These are phyloP conservation scores for Lactarius hengduanensis DNA, from an alignment of 768 basidiomycete genomes.

Conservation along the genomic window DNA sequence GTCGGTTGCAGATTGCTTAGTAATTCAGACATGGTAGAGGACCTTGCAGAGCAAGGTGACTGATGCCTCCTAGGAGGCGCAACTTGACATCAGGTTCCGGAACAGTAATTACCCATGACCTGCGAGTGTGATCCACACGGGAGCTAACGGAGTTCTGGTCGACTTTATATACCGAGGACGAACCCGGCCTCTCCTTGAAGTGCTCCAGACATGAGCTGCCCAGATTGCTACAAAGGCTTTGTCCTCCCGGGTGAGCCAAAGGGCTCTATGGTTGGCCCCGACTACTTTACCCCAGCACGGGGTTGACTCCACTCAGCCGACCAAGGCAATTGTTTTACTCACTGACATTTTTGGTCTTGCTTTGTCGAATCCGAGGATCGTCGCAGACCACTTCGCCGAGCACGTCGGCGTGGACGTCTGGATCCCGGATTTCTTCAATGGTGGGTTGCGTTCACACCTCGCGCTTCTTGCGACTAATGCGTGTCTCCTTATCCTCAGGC, in stretches of 20 bases:
- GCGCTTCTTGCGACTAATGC: background rate
- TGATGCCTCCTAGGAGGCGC: background rate
- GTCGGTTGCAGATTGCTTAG: too few relatives aligned
- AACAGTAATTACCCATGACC: too few relatives aligned
- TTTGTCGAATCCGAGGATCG: constrained; percentile 52
- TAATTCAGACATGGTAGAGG: too few relatives aligned
- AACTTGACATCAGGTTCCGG: background rate
- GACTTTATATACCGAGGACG: background rate
- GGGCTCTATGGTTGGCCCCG: constrained; percentile 42
- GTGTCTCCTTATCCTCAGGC: constrained; percentile 29
- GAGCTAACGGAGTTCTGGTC: background rate
- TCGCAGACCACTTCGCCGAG: constrained; percentile 54
- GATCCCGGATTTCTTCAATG: constrained; percentile 60
- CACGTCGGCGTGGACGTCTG: constrained; percentile 57
- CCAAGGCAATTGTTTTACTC: constrained; percentile 49
- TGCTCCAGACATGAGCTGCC: constrained; percentile 28
- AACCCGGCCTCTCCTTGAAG: background rate
- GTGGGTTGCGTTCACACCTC: constrained; percentile 33
- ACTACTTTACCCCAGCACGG: constrained; percentile 44
- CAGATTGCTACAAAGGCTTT: constrained; percentile 43
- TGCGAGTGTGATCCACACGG: background rate
- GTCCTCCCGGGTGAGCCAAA: constrained; percentile 47
- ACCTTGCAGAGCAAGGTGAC: too few relatives aligned
- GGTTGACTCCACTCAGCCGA: constrained; percentile 25
- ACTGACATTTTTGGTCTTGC: constrained; percentile 58